Evolutionary conservation across 75 land plant species (phyloP), one percentile per base, ranked within the genome.

Genomic region (Cupressus sempervirens): DNA sequence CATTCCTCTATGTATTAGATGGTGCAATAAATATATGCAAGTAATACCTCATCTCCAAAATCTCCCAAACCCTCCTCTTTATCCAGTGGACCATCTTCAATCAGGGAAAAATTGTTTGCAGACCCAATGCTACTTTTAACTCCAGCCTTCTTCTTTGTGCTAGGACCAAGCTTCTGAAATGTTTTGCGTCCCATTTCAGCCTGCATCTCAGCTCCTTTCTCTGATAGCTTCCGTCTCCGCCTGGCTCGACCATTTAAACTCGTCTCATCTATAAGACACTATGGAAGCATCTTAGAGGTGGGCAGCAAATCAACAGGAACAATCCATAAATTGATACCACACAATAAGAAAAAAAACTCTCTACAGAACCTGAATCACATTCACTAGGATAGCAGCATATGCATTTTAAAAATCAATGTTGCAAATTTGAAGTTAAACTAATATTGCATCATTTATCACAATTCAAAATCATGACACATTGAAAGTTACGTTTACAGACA

Each of bases 191-290:
- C 94, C 86, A 89, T 93, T 91, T 92, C 94, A 67, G 93, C 95
- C 85, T 93, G 93, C 86, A 95, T 83, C 87, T 92, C 95, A 56
- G 93, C 84, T 70, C 93, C 95, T 83, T 95, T 95, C 87, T 90
- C 97, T 73, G 98, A 95, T 36, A 93, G 91, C 86, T 91, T 96
- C 84, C 98, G 85, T 75, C 88, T 96, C 80, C 98, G 88, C 89
- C 90, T 96, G 58, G 90, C 40, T 11, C 91, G 90, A 13, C 91
- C 87, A 86, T 85, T 86, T 68, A 83, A 87, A 52, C 83, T 93
- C 0, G 83, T 87, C 52, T 95, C 98, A 48, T 93, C 97, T 83
- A 80, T 84, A 81, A 74, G 46, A 43, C 75, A 88, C 74, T 90
- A 90, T 36, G 76, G 84, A 53, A 84, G 5, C 13, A 82, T 80